These are phyloP conservation scores for Hypericum androsaemum DNA, from an alignment of 345 rosid genomes.

Conservation along the genomic window DNA sequence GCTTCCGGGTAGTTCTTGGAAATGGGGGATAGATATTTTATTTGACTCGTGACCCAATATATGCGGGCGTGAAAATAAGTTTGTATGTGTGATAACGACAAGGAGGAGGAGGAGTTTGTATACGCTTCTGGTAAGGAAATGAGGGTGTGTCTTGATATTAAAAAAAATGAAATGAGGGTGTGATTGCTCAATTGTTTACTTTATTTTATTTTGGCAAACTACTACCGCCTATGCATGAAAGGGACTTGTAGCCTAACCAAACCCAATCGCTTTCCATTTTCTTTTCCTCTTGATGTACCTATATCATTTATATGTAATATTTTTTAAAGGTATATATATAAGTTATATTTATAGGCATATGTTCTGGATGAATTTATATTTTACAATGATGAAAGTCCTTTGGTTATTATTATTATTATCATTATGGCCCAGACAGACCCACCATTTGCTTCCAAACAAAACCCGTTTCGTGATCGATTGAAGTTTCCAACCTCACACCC, in stretches of 20 bases:
- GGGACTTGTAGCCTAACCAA: conserved; percentile 27
- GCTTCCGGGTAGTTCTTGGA: no score
- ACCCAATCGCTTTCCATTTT: not conserved
- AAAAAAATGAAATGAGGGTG: conserved; percentile 11
- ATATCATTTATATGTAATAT: no score
- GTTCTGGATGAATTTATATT: no score
- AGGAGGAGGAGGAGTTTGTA: conserved; percentile 1
- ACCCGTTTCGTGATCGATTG: conserved; percentile 11
- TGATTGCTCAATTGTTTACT: conserved; percentile 17
- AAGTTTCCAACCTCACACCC: conserved; percentile 6
- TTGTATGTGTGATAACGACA: conserved; percentile 10
- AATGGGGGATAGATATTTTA: no score
- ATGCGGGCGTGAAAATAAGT: conserved; percentile 13
- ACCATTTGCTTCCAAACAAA: conserved; percentile 27
- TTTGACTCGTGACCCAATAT: not conserved
- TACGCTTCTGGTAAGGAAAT: conserved; percentile 2
- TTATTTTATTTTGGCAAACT: conserved; percentile 17
- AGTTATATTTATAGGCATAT: no score
- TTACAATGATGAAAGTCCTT: no score
- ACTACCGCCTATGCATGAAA: conserved; percentile 18
- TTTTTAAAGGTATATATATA: no score
- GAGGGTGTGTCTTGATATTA: no score
- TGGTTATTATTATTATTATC: no score
- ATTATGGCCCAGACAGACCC: conserved; percentile 9
- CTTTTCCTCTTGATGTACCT: no score